These are phyloP conservation scores for Ilex aquifolium DNA, from an alignment of 257 asterid genomes.

Conservation along the genomic window DNA sequence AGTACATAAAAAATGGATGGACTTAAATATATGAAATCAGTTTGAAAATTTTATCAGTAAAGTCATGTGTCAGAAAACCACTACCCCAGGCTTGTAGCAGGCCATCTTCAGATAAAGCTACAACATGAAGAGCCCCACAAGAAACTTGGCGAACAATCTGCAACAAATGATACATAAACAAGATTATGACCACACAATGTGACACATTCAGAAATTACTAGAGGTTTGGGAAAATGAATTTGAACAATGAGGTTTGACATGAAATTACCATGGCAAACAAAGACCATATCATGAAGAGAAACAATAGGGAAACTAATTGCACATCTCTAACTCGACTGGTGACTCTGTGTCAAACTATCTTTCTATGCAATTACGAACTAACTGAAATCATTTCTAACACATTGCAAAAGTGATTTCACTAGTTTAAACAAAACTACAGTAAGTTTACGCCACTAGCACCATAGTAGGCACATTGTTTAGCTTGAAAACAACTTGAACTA, in stretches of 20 bases:
- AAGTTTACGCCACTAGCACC: neutral
- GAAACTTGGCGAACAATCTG: constrained; percentile 88
- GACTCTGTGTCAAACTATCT: no score
- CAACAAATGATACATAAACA: constrained; percentile 5
- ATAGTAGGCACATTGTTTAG: no score
- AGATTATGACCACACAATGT: no score
- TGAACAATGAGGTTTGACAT: no score
- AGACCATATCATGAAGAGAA: no score
- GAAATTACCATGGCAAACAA: no score
- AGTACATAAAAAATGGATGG: constrained; percentile 10
- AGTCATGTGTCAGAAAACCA: neutral
- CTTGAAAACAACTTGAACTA: no score
- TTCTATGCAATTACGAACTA: no score
- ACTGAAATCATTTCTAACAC: neutral
- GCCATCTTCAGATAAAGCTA: constrained; percentile 92
- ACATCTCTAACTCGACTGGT: no score
- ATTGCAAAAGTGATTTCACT: neutral
- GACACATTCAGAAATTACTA: no score
- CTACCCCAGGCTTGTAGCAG: constrained; percentile 93
- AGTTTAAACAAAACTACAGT: neutral
- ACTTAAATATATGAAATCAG: constrained; percentile 2
- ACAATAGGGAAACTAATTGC: no score
- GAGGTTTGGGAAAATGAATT: no score
- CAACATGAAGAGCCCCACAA: constrained; percentile 94
- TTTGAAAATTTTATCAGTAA: neutral